Evolutionary conservation across 306 rosid genomes (phyloP).

Genomic region (Begonia loranthoides): DNA sequence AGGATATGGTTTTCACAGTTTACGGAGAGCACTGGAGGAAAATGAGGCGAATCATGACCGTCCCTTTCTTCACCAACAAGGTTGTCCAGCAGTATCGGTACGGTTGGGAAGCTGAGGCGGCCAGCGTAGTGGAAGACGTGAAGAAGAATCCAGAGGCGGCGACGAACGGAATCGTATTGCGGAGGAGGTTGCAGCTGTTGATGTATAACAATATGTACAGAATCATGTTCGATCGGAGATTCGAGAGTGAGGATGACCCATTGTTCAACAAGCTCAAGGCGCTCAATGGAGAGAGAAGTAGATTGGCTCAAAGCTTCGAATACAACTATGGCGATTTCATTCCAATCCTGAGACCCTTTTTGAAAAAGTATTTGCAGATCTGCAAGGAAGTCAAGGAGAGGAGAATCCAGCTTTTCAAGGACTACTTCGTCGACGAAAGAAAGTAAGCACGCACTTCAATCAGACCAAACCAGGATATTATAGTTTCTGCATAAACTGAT

Average conservation of each 20-base stretch:
- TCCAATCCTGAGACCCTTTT: constrained; percentile 74
- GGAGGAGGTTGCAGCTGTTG: constrained; percentile 61
- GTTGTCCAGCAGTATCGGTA: constrained; percentile 75
- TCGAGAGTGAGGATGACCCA: constrained; percentile 66
- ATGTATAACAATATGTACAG: constrained; percentile 92
- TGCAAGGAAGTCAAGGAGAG: constrained; percentile 72
- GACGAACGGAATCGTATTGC: constrained; percentile 34
- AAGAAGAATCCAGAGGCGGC: constrained; percentile 34
- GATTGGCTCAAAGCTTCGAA: constrained; percentile 84
- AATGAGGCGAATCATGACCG: constrained; percentile 89
- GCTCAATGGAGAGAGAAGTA: constrained; percentile 67
- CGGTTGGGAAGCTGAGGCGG: constrained; percentile 75
- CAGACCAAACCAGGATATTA: background rate
- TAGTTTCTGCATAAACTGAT: background rate
- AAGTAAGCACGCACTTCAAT: constrained; percentile 37
- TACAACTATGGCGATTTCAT: constrained; percentile 85
- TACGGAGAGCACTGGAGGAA: constrained; percentile 96
- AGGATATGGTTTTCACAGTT: constrained; percentile 88
- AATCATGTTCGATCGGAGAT: constrained; percentile 71
- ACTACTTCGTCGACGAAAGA: constrained; percentile 71
- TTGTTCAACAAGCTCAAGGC: constrained; percentile 40
- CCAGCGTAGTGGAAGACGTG: constrained; percentile 58
- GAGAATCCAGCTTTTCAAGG: constrained; percentile 68
- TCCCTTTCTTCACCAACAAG: constrained; percentile 82
- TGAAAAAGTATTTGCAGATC: constrained; percentile 63